Conservation (phyloP, 768 basidiomycete genomes). For the Cystoderma amianthinum region DNA sequence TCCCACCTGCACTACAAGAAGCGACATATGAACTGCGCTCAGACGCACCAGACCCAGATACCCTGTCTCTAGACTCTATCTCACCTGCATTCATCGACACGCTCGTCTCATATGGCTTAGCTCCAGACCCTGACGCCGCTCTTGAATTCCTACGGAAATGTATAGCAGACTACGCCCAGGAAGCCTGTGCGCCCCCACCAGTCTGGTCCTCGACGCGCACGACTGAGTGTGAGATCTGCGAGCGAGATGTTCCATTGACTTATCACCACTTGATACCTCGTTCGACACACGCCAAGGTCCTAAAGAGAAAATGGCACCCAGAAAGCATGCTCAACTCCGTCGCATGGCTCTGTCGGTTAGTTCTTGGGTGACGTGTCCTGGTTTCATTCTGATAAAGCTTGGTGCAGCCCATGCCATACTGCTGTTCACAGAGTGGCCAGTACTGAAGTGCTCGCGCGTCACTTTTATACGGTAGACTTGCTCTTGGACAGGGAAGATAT, state of each 20-base stretch:
- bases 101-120: constrained; percentile 40
- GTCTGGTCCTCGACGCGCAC: constrained; percentile 47
- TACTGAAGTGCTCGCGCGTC: constrained; percentile 42
- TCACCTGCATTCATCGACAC: constrained; percentile 41
- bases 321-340: constrained; percentile 47
- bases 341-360: constrained; percentile 52
- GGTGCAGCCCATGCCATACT: constrained; percentile 30
- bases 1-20: constrained; percentile 26
- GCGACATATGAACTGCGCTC: constrained; percentile 31
- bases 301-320: constrained; percentile 52
- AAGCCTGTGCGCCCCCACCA: constrained; percentile 42
- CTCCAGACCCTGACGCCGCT: constrained; percentile 32
- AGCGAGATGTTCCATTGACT: constrained; percentile 47
- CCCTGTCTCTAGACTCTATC: constrained; percentile 27
- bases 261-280: constrained; percentile 59
- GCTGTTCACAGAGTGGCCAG: constrained; percentile 42
- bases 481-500: constrained; percentile 48
- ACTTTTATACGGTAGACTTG: constrained; percentile 43
- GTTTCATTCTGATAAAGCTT: background rate
- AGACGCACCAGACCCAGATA: constrained; percentile 23
- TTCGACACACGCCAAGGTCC: constrained; percentile 43
- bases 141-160: constrained; percentile 30
- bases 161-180: constrained; percentile 32
- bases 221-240: constrained; percentile 53
- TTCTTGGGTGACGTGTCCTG: constrained; percentile 2